Evolutionary conservation across 1,139 yeast species (phyloP), one percentile per base, ranked within the genome.

Genomic region (Candida pseudocylindracea): DNA sequence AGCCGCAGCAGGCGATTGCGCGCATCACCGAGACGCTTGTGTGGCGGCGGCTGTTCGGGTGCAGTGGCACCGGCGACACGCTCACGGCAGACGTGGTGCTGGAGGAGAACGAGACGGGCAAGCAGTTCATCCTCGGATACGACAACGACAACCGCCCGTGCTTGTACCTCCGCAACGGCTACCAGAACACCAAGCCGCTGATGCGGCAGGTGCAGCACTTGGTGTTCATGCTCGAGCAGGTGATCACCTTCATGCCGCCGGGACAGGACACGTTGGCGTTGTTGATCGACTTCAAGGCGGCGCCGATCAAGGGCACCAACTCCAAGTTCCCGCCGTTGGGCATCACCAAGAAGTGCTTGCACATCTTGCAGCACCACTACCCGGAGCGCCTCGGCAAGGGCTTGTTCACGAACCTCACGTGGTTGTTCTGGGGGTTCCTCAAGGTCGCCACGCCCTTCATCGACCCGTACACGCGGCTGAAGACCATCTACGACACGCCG

Each of bases 181-280:
- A 63, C 39, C 67, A 61, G 40, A 61, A 61, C 39, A 61, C 67
- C 20, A 54, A 57, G 36, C 51, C 67, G 1, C 50, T 60, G 7
- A 46, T 51, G 27, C 45, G 56, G 30, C 67, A 61, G 39, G 67
- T 61, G 2, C 63, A 61, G 41, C 67, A 60, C 41, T 45, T 61
- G 42, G 67, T 61, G n/a, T 56, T 51, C 41, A 60, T 60, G 67
- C 51, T 61, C 41, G 67, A 61, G 41, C 42, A 53, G 31, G 66
- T 59, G 10, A 60, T 60, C 29, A 60, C 58, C 37, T 61, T 46
- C 42, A 60, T 60, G 66, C 67, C 67, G 4, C 47, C 60, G 2
- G 67, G 67, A 27, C 67, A 60, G 41, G 67, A 61, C 39, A 51
- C 63, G 6, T 49, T 60, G 36, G 63, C 67, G 7, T 46, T 61